Evolutionary conservation across 306 rosid genomes (phyloP).

Genomic region (Quercus bicolor): DNA sequence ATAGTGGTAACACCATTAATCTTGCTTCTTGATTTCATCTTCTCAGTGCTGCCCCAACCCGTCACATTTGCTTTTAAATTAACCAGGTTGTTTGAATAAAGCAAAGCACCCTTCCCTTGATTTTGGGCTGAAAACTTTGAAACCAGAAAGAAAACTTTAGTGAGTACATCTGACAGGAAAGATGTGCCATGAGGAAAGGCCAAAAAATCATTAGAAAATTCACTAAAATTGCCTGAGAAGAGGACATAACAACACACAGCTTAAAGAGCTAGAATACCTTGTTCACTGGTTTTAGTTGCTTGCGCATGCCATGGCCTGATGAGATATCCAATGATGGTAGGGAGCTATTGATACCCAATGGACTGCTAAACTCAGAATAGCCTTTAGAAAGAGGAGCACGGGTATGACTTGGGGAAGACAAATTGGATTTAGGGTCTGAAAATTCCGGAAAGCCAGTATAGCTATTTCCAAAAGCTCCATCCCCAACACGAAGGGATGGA

Average conservation of each 20-base stretch:
- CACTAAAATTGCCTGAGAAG: slow-evolving; percentile 22
- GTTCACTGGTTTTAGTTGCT: slow-evolving; percentile 50
- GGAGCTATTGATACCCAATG: slow-evolving; percentile 30
- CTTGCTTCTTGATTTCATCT: slow-evolving; percentile 58
- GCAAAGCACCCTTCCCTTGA: slow-evolving; percentile 56
- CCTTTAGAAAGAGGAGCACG: slow-evolving; percentile 36
- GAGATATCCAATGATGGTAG: slow-evolving; percentile 34
- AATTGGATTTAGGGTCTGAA: slow-evolving; percentile 37
- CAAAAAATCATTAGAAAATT: slow-evolving; percentile 31
- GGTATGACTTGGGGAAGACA: slow-evolving; percentile 42
- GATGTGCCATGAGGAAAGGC: slow-evolving; percentile 34
- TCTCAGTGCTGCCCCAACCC: slow-evolving; percentile 60
- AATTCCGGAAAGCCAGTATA: slow-evolving; percentile 36
- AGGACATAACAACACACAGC: background rate
- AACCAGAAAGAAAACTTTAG: slow-evolving; percentile 42
- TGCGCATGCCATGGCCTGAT: slow-evolving; percentile 42
- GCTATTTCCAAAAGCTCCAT: slow-evolving; percentile 40
- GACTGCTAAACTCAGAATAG: slow-evolving; percentile 24
- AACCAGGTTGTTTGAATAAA: slow-evolving; percentile 44
- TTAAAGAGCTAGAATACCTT: slow-evolving; percentile 38
- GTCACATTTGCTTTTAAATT: slow-evolving; percentile 42
- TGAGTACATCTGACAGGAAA: slow-evolving; percentile 43
- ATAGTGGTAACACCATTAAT: slow-evolving; percentile 19
- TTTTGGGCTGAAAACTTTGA: slow-evolving; percentile 47
- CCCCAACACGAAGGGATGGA: slow-evolving; percentile 39